Conservation (phyloP, 768 basidiomycete species). For the Russula foetens region DNA sequence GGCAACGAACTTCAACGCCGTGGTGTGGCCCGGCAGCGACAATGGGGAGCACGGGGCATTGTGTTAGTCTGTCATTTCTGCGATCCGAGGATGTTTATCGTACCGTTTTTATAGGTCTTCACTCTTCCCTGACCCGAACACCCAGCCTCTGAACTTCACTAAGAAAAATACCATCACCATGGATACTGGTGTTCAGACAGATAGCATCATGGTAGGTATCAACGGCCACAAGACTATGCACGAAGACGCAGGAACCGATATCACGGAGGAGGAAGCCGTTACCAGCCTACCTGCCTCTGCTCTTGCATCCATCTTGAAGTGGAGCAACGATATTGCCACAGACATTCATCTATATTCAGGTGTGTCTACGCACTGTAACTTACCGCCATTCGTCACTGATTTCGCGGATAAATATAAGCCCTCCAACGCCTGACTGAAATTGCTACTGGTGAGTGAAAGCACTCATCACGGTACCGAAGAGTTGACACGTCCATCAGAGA, state of each 20-base stretch:
- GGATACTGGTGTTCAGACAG: constrained; percentile 60
- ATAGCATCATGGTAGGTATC: constrained; percentile 29
- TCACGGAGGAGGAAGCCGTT: constrained; percentile 44
- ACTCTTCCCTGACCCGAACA: constrained; percentile 39
- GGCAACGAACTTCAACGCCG: constrained; percentile 61
- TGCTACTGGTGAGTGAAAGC: constrained; percentile 41
- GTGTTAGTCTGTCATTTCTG: constrained; percentile 37
- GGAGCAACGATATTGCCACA: constrained; percentile 68
- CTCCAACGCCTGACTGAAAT: constrained; percentile 66
- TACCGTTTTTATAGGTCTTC: constrained; percentile 33
- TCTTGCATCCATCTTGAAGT: constrained; percentile 60
- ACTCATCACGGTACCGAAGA: background rate
- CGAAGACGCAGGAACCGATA: constrained; percentile 28
- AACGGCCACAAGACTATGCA: constrained; percentile 25
- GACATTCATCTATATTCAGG: constrained; percentile 64
- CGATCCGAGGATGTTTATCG: background rate
- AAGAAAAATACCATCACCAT: constrained; percentile 50
- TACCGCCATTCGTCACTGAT: constrained; percentile 20
- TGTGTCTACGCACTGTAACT: constrained; percentile 22
- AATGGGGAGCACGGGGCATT: constrained; percentile 69
- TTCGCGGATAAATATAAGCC: constrained; percentile 26
- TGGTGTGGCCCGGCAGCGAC: constrained; percentile 54
- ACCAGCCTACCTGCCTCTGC: constrained; percentile 52
- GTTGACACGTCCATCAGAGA: constrained; percentile 33
- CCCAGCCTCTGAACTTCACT: constrained; percentile 38